Conservation (phyloP, 305 asterid species). For the Solanum hybrid region DNA sequence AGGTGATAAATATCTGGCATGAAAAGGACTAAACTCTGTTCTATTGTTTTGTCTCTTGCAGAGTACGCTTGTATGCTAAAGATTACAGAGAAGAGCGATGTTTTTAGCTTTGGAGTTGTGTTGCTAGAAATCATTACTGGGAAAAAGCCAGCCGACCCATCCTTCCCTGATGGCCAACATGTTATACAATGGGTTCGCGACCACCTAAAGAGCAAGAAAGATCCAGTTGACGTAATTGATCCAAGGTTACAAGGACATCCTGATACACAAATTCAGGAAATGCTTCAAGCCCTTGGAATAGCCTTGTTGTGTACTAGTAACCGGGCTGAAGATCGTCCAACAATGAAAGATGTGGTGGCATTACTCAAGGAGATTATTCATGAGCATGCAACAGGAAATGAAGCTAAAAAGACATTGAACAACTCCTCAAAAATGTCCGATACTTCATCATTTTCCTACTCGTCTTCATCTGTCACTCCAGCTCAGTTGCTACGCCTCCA, state of each 20-base stretch:
- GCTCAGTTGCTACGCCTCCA: constrained; percentile 57
- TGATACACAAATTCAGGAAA: constrained; percentile 75
- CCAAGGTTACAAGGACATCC: constrained; percentile 72
- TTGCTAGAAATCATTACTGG: constrained; percentile 74
- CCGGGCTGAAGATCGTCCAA: constrained; percentile 68
- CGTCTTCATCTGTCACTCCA: constrained; percentile 50
- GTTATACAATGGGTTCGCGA: constrained; percentile 78
- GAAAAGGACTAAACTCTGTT: constrained; percentile 15
- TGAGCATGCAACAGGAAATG: constrained; percentile 34
- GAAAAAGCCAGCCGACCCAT: constrained; percentile 66
- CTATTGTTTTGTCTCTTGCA: constrained; percentile 15
- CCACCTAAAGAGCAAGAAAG: constrained; percentile 51
- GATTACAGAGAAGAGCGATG: constrained; percentile 78
- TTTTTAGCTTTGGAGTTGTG: constrained; percentile 84
- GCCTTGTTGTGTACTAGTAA: constrained; percentile 78
- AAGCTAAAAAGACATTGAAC: constrained; percentile 35
- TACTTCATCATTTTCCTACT: constrained; percentile 19
- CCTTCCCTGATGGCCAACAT: constrained; percentile 70
- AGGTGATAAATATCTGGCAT: constrained; percentile 3
- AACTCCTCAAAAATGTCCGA: constrained; percentile 18
- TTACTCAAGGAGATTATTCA: constrained; percentile 68
- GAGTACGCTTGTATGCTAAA: constrained; percentile 78
- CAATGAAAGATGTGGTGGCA: constrained; percentile 90
- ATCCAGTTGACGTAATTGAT: constrained; percentile 62
- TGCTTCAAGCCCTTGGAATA: constrained; percentile 84